A percentile compares a stretch with the other conserved stretches of the same genome.
Evolutionary conservation across 1,284 basidiomycete species (phyloP).

Genomic region (Laetiporus sulphureus): DNA sequence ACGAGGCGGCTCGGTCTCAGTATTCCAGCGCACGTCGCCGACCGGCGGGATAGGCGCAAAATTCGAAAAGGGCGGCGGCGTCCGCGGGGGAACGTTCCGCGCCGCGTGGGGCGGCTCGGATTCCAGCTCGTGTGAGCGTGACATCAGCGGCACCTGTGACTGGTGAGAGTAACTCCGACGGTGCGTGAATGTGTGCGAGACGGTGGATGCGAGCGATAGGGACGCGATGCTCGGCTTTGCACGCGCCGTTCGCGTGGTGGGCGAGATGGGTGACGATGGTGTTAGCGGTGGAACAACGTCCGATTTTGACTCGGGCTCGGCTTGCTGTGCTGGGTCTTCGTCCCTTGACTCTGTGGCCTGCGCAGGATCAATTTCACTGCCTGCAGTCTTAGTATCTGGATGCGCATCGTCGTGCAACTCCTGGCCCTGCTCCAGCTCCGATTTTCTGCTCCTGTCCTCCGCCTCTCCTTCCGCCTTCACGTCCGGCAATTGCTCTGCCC

Average conservation of each 20-base stretch:
- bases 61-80: conserved; percentile 16
- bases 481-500: neutral
- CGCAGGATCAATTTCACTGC: too few species aligned
- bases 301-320: neutral
- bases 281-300: neutral
- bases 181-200: too few species aligned
- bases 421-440: neutral
- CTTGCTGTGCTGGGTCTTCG: neutral
- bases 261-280: neutral
- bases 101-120: conserved; percentile 7
- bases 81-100: conserved; percentile 14
- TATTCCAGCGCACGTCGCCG: conserved; percentile 6
- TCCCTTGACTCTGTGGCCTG: too few species aligned
- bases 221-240: conserved; percentile 12
- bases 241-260: neutral
- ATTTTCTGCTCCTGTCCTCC: neutral
- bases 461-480: neutral
- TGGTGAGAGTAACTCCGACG: too few species aligned
- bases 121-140: conserved; percentile 6
- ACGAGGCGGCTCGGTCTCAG: neutral
- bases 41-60: conserved; percentile 1
- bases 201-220: conserved; percentile 8
- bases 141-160: conserved; percentile 8
- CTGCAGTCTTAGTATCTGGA: too few species aligned
- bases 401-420: too few species aligned